Evolutionary conservation across 2,329 filamentous ascomycete species (phyloP), one percentile per base, ranked within the genome.

Genomic region (Esteya vermicola): DNA sequence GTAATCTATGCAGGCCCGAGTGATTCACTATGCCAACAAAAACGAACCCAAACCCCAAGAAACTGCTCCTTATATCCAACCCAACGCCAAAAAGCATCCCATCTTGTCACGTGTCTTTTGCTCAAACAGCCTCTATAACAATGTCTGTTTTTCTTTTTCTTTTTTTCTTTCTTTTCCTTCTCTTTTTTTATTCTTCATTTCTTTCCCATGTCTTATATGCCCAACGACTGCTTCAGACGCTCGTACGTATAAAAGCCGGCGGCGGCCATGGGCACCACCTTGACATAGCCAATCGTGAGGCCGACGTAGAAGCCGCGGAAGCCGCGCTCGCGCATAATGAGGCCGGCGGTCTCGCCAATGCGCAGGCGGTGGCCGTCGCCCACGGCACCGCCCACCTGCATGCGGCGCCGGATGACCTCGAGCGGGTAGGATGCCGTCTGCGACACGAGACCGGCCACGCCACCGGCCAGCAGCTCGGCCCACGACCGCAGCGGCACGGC

Each of bases 361-460:
- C 77, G 68, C 34, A 94, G 60, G 34, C 83, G 67, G 51, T 76
- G 84, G 0, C 89, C 88, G 55, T 96, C 88, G 2, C 91, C 91
- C 1, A 96, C 85, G 0, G 89, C 88, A 10, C 89, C 91, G 36
- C 85, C 84, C 13, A 98, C 91, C 57, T 98, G 91, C 89, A 98
- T 96, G 36, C 91, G 72, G 47, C 91, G 72, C 44, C 91, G 69
- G 43, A 96, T 81, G 14, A 98, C 85, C 58, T 98, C 91, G 3
- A 98, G 68, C 6, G 91, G 91, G 57, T 98, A 98, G 14, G 88
- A 93, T 0, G 80, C 75, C 0, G 89, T 94, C 59, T 98, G 91
- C 8, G 85, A 88, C 2, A 95, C 76, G 44, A 94, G 65, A 3
- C 91, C 91, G 1, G 91, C 88, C 9, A 91, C 57, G 1, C 88